Evolutionary conservation across 1,139 yeast genomes (phyloP), one percentile per base, ranked within the genome.

Genomic region (Taphrina wiesneri): DNA sequence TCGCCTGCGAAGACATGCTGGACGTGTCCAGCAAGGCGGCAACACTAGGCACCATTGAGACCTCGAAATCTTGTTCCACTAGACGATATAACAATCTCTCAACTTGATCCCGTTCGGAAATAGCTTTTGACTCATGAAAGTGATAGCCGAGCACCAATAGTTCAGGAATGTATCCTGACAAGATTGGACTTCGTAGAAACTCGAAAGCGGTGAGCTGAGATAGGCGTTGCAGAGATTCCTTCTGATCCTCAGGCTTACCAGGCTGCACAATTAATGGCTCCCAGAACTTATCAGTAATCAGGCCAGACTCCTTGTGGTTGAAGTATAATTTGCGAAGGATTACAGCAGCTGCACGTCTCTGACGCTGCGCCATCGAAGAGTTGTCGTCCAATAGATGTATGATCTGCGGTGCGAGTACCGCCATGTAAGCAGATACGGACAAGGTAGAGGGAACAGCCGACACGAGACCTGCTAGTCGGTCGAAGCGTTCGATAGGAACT

Each of bases 401-500:
- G 19, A 60, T 39, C 43, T 49, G 64, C 9, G 64, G 64, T 11
- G 30, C 32, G 47, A 60, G 26, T 25, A 26, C n/a, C 21, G 6
- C 15, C 25, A 60, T 1, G 43, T 60, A 60, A 1, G 26, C 36
- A 3, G 21, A n/a, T 21, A 13, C 30, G n/a, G 56, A 21, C 30
- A 51, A 19, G 4, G n/a, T 28, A 5, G 56, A n/a, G 3, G 64
- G 64, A 15, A 13, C 30, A 9, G 64, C 49, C 21, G 64, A 56
- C 19, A 60, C 47, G 11, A 60, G 51, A 9, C 19, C 28, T 19
- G 64, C 51, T 19, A 60, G 43, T 5, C 26, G 13, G 13, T 60
- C 52, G 21, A 51, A 60, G n/a, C 47, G 25, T 26, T 60, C 41
- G 30, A 60, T 13, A 6, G 64, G 47, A 7, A 60, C 46, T 17